These are phyloP conservation scores for Corylus americana DNA, from an alignment of 306 rosid genomes.

Conservation along the genomic window DNA sequence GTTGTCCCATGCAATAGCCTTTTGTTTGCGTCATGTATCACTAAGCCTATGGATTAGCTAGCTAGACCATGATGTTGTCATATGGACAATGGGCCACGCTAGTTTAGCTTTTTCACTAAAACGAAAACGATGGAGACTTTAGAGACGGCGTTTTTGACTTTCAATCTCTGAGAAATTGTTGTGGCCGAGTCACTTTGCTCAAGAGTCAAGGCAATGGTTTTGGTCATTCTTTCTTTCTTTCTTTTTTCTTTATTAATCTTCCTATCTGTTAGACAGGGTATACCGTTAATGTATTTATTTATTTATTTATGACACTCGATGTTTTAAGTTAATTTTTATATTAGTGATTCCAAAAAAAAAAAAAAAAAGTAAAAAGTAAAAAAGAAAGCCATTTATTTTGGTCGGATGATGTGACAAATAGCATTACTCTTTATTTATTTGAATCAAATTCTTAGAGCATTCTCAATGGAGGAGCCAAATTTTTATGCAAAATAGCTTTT, in stretches of 20 bases:
- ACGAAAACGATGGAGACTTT: constrained; percentile 6
- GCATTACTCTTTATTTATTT: neutral
- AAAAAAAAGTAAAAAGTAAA: too few relatives aligned
- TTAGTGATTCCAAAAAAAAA: too few relatives aligned
- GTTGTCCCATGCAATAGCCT: neutral
- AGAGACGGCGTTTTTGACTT: constrained; percentile 63
- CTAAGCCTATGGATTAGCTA: neutral
- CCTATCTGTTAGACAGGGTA: too few relatives aligned
- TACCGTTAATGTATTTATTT: too few relatives aligned
- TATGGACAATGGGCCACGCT: too few relatives aligned
- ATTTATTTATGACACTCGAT: too few relatives aligned
- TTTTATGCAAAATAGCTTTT: too few relatives aligned
- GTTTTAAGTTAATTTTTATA: too few relatives aligned
- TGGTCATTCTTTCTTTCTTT: neutral
- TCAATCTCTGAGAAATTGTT: neutral
- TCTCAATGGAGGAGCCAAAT: too few relatives aligned
- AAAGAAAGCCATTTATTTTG: too few relatives aligned
- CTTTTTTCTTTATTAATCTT: neutral
- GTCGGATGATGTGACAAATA: too few relatives aligned
- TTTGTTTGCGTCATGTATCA: neutral
- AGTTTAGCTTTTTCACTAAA: constrained; percentile 21
- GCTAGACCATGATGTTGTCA: neutral
- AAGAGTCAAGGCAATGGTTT: neutral
- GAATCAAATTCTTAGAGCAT: too few relatives aligned
- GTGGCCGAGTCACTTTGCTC: neutral